Percentiles rank a stretch among this genome's conserved stretches.
These are phyloP conservation scores for Candolleomyces aberdarensis DNA, from an alignment of 768 basidiomycete species.

Conservation along the genomic window DNA sequence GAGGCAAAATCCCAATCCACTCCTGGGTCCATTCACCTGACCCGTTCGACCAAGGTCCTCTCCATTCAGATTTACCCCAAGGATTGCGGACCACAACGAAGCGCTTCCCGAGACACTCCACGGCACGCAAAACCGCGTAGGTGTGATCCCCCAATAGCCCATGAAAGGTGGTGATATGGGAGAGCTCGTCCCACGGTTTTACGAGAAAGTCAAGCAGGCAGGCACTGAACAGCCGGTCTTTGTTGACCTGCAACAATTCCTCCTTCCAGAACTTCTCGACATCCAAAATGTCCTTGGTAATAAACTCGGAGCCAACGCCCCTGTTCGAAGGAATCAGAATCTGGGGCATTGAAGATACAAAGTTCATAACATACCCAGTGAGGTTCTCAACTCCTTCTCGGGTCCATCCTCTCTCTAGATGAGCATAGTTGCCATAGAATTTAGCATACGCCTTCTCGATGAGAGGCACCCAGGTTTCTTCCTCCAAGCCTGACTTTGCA, in stretches of 20 bases:
- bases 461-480: slow-evolving; percentile 56
- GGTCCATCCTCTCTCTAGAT: slow-evolving; percentile 37
- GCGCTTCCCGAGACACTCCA: slow-evolving; percentile 38
- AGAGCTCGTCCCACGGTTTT: slow-evolving; percentile 28
- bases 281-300: slow-evolving; percentile 48
- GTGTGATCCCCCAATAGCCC: slow-evolving; percentile 36
- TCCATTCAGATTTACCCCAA: slow-evolving; percentile 42
- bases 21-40: slow-evolving; percentile 41
- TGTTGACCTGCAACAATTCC: slow-evolving; percentile 46
- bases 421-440: slow-evolving; percentile 47
- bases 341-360: not conserved
- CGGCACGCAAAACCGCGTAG: slow-evolving; percentile 38
- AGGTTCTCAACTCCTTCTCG: slow-evolving; percentile 55
- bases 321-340: not conserved
- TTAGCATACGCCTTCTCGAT: slow-evolving; percentile 60
- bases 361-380: slow-evolving; percentile 38
- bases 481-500: slow-evolving; percentile 41
- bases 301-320: slow-evolving; percentile 37
- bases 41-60: slow-evolving; percentile 41
- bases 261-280: slow-evolving; percentile 50
- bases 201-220: slow-evolving; percentile 42
- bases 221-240: slow-evolving; percentile 47
- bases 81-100: slow-evolving; percentile 46
- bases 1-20: slow-evolving; percentile 33
- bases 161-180: slow-evolving; percentile 11